Evolutionary conservation across 2,329 filamentous ascomycete genomes (phyloP), one percentile per base, ranked within the genome.

Genomic region (Hymenoscyphus occultus): DNA sequence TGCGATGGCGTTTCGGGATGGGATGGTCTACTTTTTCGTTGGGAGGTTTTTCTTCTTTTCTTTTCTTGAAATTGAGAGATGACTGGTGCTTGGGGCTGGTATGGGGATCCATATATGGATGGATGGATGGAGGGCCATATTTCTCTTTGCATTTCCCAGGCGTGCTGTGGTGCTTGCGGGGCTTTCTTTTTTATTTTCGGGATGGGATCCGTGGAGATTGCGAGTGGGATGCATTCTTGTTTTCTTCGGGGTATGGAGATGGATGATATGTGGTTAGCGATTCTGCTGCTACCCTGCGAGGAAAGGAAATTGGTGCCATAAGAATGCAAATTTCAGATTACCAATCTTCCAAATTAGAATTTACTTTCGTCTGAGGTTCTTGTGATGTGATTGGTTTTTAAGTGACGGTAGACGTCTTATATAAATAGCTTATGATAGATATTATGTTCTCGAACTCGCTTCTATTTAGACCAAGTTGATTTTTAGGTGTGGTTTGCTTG

Each of bases 1-100:
- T 61, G 59, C 42, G 40, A 51, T 35, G 59, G 59, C 40, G 59
- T 61, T 61, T 35, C 19, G 2, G 40, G 39, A 16, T 42, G 35
- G 35, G n/a, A 10, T 60, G 35, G 35, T 7, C 13, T 42, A 28
- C 28, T 28, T 28, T 28, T 28, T 28, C 28, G 28, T 28, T 28
- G 28, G 28, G 28, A 10, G 10, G 48, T 40, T 39, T 10, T 35
- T 7, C 5, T 35, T 35, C 9, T 10, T 35, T 35, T 35, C 35
- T 35, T 35, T 35, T 10, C 6, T 10, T 6, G 35, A 35, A 35
- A 28, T 28, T 35, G 35, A 35, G 35, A 10, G 9, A 35, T 35
- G 9, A 10, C 35, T 35, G 35, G 28, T 28, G 28, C 9, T 35
- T 7, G 9, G 35, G 35, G 35, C 35, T 35, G 35, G 9, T 35